phyloP scores from a whole-genome alignment of 352 stramenopile genomes.

The Pythium brassicae region DNA sequence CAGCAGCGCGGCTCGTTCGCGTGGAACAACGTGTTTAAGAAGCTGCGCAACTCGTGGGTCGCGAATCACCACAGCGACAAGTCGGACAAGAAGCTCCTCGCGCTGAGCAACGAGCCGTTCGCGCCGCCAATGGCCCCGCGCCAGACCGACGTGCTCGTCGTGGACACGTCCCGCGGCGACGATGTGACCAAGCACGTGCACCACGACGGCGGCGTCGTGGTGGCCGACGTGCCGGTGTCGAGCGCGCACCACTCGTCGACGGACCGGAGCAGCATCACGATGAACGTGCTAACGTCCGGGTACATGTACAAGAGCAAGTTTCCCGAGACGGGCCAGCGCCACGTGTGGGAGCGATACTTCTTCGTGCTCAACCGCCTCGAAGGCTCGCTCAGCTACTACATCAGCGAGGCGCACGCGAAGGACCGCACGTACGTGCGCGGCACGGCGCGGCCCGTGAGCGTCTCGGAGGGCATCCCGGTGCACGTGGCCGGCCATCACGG shows the following conservation, averaged over 20 bases:
- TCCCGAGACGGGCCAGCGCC: slow-evolving; percentile 71
- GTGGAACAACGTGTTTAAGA: slow-evolving; percentile 82
- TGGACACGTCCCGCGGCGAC: slow-evolving; percentile 79
- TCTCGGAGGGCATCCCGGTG: slow-evolving; percentile 77
- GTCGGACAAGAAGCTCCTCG: slow-evolving; percentile 64
- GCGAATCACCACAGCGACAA: slow-evolving; percentile 53
- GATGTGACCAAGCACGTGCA: slow-evolving; percentile 77
- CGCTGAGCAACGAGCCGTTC: slow-evolving; percentile 71
- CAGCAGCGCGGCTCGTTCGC: slow-evolving; percentile 51
- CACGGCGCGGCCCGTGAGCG: slow-evolving; percentile 69
- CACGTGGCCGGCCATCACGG: slow-evolving; percentile 60
- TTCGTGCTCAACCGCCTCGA: slow-evolving; percentile 78
- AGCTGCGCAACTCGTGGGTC: slow-evolving; percentile 73
- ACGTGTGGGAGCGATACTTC: slow-evolving; percentile 84
- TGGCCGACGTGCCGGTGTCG: slow-evolving; percentile 44
- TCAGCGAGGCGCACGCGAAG: slow-evolving; percentile 80
- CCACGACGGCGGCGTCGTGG: slow-evolving; percentile 66
- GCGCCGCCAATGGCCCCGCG: slow-evolving; percentile 36
- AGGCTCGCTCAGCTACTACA: slow-evolving; percentile 80
- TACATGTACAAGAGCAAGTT: slow-evolving; percentile 90
- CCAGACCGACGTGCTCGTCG: slow-evolving; percentile 67
- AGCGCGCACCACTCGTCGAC: slow-evolving; percentile 14
- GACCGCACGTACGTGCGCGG: slow-evolving; percentile 81
- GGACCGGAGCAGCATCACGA: slow-evolving; percentile 21
- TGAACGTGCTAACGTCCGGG: slow-evolving; percentile 72